A percentile compares a stretch with the other conserved stretches of the same genome.
phyloP scores from a whole-genome alignment of 305 asterid species.

The Fraxinus paxiana region DNA sequence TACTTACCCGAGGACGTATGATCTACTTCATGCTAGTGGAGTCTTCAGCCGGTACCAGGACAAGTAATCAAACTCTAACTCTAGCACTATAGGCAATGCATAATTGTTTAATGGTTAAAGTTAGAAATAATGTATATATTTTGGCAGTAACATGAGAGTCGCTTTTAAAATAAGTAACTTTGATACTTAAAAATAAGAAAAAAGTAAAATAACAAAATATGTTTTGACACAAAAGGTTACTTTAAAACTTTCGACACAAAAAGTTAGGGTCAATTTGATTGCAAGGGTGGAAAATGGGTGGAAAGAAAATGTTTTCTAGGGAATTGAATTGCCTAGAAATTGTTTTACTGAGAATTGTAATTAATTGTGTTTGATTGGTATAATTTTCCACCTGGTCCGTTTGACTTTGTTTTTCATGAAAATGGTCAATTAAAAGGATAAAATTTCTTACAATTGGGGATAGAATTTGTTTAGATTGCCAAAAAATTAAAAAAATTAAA shows the following conservation, averaged over 20 bases:
- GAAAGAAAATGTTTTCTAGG: too few species aligned
- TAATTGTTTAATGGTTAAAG: background rate
- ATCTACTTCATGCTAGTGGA: slow-evolving; percentile 73
- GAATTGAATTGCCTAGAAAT: too few species aligned
- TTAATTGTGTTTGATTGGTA: too few species aligned
- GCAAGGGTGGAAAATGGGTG: too few species aligned
- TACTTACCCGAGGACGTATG: slow-evolving; percentile 90
- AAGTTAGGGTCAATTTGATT: too few species aligned
- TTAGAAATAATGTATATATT: background rate
- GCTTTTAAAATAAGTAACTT: background rate
- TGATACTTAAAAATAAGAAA: background rate
- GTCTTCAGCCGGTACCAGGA: slow-evolving; percentile 63
- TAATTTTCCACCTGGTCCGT: too few species aligned
- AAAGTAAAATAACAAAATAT: background rate
- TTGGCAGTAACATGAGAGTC: background rate
- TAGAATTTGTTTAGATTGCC: too few species aligned
- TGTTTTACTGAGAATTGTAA: too few species aligned
- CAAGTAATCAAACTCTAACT: slow-evolving; percentile 50
- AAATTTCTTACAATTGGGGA: too few species aligned
- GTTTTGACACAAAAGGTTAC: background rate
- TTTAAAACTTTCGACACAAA: background rate
- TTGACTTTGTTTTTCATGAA: too few species aligned
- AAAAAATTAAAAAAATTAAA: too few species aligned
- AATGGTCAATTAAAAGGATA: too few species aligned
- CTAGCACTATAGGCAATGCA: slow-evolving; percentile 3